Evolutionary conservation across 345 rosid genomes (phyloP).

Genomic region (Eucalyptus tenuipes): DNA sequence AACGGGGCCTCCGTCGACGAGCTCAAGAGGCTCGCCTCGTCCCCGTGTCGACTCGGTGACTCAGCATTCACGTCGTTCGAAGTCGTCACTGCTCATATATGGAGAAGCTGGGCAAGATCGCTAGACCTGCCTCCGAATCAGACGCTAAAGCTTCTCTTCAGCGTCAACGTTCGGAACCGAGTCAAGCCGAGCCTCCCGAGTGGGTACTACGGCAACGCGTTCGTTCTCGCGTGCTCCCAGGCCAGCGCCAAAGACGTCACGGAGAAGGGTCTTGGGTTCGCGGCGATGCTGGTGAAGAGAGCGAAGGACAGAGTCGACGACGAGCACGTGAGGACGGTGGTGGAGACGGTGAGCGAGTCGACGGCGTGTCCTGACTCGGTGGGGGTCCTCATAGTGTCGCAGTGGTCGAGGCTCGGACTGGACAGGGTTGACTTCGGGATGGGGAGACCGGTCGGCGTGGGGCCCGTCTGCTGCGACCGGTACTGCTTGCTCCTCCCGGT

Average conservation of each 20-base stretch:
- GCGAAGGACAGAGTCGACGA: constrained; percentile 56
- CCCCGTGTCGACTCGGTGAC: constrained; percentile 10
- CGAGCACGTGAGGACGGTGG: constrained; percentile 45
- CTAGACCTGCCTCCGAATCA: constrained; percentile 56
- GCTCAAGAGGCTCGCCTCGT: constrained; percentile 32
- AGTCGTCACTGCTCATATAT: constrained; percentile 68
- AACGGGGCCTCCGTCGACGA: constrained; percentile 26
- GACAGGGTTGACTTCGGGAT: constrained; percentile 73
- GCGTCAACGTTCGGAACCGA: constrained; percentile 53
- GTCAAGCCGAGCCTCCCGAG: constrained; percentile 57
- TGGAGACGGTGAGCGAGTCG: constrained; percentile 40
- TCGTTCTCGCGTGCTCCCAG: constrained; percentile 70
- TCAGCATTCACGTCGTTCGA: constrained; percentile 51
- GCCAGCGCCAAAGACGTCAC: constrained; percentile 41
- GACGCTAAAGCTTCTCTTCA: constrained; percentile 56
- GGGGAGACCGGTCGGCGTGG: constrained; percentile 59
- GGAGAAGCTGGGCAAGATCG: constrained; percentile 83
- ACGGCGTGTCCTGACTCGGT: constrained; percentile 58
- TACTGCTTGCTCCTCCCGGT: constrained; percentile 74
- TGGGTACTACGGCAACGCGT: constrained; percentile 82
- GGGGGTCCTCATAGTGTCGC: constrained; percentile 60
- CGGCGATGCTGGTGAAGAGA: constrained; percentile 41
- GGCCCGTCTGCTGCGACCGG: constrained; percentile 56
- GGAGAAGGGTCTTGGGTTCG: constrained; percentile 48
- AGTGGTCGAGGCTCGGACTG: constrained; percentile 85